These are phyloP conservation scores for Kitagawia praeruptora DNA, from an alignment of 129 eudicot genomes.

Conservation along the genomic window DNA sequence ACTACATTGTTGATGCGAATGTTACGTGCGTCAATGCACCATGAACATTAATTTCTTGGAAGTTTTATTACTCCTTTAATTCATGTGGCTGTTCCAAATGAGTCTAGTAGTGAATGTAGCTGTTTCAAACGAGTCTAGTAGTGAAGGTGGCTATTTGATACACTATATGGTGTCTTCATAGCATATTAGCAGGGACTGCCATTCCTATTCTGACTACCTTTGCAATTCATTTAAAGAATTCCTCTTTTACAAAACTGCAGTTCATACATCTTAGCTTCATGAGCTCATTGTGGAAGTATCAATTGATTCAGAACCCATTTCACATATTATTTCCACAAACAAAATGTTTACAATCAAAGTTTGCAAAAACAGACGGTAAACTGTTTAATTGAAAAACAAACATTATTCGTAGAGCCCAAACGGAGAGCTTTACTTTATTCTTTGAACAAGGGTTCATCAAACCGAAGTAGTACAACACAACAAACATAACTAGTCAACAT, in stretches of 20 bases:
- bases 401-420: background rate
- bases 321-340: background rate
- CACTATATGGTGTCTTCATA: background rate
- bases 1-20: background rate
- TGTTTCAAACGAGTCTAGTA: too few relatives aligned
- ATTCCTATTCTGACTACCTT: background rate
- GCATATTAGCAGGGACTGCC: background rate
- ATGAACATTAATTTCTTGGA: background rate
- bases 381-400: background rate
- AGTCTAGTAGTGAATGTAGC: background rate
- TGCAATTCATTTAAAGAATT: background rate
- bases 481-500: background rate
- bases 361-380: background rate
- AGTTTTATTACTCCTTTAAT: background rate
- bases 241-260: background rate
- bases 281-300: background rate
- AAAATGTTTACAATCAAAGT: background rate
- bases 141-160: background rate
- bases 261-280: background rate
- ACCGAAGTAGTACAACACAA: background rate
- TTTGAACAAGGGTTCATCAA: background rate
- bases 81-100: background rate
- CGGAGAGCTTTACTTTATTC: constrained; percentile 6
- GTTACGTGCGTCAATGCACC: background rate
- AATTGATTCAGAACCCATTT: background rate